phyloP scores from a whole-genome alignment of 345 rosid species.

The Theobroma cacao region DNA sequence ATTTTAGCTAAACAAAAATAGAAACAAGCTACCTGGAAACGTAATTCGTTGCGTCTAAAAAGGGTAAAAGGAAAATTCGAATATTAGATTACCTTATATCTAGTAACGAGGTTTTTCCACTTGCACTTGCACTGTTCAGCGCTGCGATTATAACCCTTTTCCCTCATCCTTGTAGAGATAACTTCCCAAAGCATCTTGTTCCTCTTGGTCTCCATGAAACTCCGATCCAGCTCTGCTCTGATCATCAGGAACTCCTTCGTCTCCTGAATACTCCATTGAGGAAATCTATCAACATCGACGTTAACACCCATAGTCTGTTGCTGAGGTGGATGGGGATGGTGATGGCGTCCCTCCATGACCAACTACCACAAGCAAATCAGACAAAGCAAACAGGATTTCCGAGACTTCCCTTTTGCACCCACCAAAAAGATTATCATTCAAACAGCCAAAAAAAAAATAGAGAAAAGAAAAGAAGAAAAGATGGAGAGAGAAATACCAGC shows the following conservation, averaged over 20 bases:
- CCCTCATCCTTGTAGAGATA: conserved; percentile 70
- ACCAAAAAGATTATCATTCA: neutral
- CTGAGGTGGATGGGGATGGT: conserved; percentile 41
- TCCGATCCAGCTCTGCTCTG: conserved; percentile 79
- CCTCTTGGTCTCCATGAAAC: conserved; percentile 94
- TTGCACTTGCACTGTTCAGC: conserved; percentile 99
- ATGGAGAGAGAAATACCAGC: conserved; percentile 23
- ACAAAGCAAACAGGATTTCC: conserved; percentile 1
- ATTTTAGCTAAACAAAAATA: neutral
- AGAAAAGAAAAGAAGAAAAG: conserved; percentile 7
- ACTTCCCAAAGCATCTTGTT: conserved; percentile 94
- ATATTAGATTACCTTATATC: conserved; percentile 69
- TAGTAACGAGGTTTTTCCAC: conserved; percentile 98
- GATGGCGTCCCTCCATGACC: conserved; percentile 63
- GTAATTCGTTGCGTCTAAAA: neutral
- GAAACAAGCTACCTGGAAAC: neutral
- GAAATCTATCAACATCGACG: conserved; percentile 75
- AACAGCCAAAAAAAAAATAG: conserved; percentile 14
- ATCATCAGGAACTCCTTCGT: conserved; percentile 77
- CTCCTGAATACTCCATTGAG: conserved; percentile 94
- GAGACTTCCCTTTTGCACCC: neutral
- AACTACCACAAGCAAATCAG: conserved; percentile 13
- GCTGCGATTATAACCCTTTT: conserved; percentile 79
- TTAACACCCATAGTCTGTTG: conserved; percentile 40
- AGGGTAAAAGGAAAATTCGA: neutral